Base-by-base conservation (phyloP, 768 basidiomycete genomes). In the Rhodotorula graminis region DNA sequence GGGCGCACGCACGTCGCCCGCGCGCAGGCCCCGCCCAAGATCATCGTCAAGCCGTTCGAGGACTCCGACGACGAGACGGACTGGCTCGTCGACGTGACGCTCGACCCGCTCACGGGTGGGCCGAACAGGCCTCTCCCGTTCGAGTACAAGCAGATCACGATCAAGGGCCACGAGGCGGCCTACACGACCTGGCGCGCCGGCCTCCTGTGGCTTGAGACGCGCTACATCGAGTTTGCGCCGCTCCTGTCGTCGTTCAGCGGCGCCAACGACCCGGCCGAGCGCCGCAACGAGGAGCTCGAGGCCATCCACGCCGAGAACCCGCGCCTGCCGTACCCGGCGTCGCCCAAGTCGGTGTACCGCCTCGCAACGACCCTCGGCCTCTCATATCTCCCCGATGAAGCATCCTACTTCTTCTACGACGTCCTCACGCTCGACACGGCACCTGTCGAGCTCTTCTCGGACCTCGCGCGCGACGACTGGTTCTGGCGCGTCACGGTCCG, bases 171-270 rank as follows among this genome's bases (percentile, higher is more conserved):
- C 37, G 37, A 25, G 7, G 1, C 29, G 11, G 29, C 61, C 3
- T 67, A 23, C 56, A 40, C 47, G 29, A 72, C 71, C 23, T 72
- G 64, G 40, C 49, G 14, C 11, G 71, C 61, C 55, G 65, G 67
- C 37, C 61, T 67, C 55, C 4, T 57, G n/a, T 67, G 56, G 47
- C 15, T 67, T 21, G 8, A 53, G 23, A 58, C 61, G 12, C 50
- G 58, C 2, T 29, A 57, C 60, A 62, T 71, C 53, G 23, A 19
- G 11, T 72, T 67, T 57, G 55, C 61, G 6, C 55, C 46, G 19
- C 56, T 69, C 42, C 11, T 15, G 31, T 63, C 67, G 14, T 62
- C 67, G 40, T 62, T 4, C 21, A 18, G 42, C 44, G 15, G 50
- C 11, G 16, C 21, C 25, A 11, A 37, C 58, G 4, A 25, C 25